Conservation (phyloP, 1,139 yeast species). For the Candida pseudoviswanathii region DNA sequence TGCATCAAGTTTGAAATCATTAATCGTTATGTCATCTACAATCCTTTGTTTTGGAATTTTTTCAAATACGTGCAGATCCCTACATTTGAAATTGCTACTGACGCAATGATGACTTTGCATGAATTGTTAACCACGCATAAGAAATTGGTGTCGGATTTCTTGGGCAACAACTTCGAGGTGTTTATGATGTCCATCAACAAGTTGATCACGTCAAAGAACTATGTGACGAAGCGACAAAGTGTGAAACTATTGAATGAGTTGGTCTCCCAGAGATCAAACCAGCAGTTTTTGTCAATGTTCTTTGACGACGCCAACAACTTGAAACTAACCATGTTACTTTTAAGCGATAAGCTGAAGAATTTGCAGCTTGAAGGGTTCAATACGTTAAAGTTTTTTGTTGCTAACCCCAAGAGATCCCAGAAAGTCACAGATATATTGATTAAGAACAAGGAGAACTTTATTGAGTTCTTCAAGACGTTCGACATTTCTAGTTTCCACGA, state of each 20-base stretch:
- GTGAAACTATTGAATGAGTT: slow-evolving; percentile 75
- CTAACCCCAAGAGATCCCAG: slow-evolving; percentile 88
- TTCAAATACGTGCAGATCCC: slow-evolving; percentile 76
- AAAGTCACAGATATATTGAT: slow-evolving; percentile 77
- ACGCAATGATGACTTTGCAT: slow-evolving; percentile 75
- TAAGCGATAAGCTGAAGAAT: slow-evolving; percentile 88
- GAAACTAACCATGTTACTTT: slow-evolving; percentile 79
- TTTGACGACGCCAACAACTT: slow-evolving; percentile 81
- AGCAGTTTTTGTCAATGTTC: slow-evolving; percentile 70
- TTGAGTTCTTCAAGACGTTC: slow-evolving; percentile 69
- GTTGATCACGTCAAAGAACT: slow-evolving; percentile 73
- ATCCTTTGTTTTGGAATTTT: slow-evolving; percentile 73
- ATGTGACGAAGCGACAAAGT: slow-evolving; percentile 91
- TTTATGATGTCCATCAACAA: slow-evolving; percentile 68
- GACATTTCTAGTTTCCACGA: slow-evolving; percentile 68
- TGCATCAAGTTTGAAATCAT: slow-evolving; percentile 80
- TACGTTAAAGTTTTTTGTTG: slow-evolving; percentile 89
- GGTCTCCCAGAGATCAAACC: slow-evolving; percentile 75
- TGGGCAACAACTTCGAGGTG: slow-evolving; percentile 51
- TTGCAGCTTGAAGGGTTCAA: slow-evolving; percentile 90
- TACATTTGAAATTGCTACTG: slow-evolving; percentile 88
- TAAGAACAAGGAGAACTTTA: slow-evolving; percentile 77
- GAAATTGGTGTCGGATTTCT: slow-evolving; percentile 68
- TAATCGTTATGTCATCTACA: slow-evolving; percentile 56
- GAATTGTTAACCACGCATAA: slow-evolving; percentile 73